phyloP scores from a whole-genome alignment of 371 early-diverging fungal species.

The Mucor plumbeus region DNA sequence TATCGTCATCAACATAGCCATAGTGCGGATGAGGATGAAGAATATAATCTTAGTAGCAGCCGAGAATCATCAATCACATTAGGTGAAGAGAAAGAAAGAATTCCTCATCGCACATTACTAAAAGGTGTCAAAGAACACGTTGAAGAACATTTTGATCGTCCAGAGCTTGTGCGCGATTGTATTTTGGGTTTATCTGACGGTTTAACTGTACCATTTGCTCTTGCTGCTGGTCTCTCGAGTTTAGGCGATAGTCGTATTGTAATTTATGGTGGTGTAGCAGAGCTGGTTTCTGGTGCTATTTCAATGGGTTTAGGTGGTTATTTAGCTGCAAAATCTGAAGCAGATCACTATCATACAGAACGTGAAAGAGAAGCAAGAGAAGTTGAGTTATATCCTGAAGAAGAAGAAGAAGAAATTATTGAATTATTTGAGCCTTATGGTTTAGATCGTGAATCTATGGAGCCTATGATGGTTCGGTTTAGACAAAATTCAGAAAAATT shows the following conservation, averaged over 20 bases:
- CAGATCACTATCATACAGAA: conserved; percentile 70
- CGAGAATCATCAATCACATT: background rate
- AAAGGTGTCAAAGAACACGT: conserved; percentile 45
- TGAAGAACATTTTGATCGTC: conserved; percentile 69
- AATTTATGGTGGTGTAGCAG: conserved; percentile 73
- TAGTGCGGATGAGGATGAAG: conserved; percentile 19
- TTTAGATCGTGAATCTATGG: conserved; percentile 53
- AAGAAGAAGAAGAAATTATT: conserved; percentile 71
- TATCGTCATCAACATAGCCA: background rate
- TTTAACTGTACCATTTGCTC: conserved; percentile 78
- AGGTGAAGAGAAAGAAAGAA: conserved; percentile 21
- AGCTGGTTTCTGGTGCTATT: conserved; percentile 74
- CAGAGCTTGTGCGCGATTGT: conserved; percentile 71
- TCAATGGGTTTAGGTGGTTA: conserved; percentile 54
- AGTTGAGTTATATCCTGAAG: conserved; percentile 61
- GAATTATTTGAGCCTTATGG: conserved; percentile 69
- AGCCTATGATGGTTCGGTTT: conserved; percentile 64
- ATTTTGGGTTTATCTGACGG: conserved; percentile 76
- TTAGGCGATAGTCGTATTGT: conserved; percentile 64
- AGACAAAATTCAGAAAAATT: conserved; percentile 60
- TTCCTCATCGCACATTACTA: conserved; percentile 40
- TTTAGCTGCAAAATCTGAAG: conserved; percentile 64
- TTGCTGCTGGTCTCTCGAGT: conserved; percentile 74
- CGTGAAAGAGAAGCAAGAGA: conserved; percentile 63
- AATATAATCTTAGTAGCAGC: conserved; percentile 7